Conservation (phyloP, 2,329 filamentous ascomycete genomes). For the Teratosphaeria destructans region DNA sequence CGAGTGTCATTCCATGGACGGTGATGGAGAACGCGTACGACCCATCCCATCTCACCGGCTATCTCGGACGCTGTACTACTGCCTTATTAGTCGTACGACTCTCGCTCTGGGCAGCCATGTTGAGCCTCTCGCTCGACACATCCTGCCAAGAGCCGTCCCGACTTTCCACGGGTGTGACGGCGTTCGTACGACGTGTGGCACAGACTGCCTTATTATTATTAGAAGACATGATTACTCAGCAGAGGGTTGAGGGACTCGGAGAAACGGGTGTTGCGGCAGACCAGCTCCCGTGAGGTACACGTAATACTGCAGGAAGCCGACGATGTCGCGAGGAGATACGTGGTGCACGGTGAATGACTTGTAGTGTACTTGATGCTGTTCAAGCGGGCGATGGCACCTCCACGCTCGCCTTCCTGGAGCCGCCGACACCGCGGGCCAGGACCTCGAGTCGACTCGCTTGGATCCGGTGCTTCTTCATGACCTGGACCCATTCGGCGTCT, state of each 20-base stretch:
- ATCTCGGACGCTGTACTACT: not conserved
- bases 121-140: not conserved
- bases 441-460: slow-evolving; percentile 52
- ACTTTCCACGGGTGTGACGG: not conserved
- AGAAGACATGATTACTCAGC: not conserved
- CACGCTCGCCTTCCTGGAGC: slow-evolving; percentile 37
- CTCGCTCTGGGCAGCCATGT: not conserved
- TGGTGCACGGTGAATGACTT: too few species aligned
- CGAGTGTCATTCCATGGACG: too few species aligned
- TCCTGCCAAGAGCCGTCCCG: not conserved
- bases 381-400: slow-evolving; percentile 36
- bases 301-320: too few species aligned
- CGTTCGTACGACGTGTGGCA: not conserved
- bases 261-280: not conserved
- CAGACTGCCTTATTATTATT: not conserved
- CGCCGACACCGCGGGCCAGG: slow-evolving; percentile 22
- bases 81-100: not conserved
- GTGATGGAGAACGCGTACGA: too few species aligned
- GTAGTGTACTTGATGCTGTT: not conserved
- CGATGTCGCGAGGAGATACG: too few species aligned
- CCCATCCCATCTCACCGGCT: not conserved
- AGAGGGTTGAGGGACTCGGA: too few species aligned
- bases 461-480: slow-evolving; percentile 78
- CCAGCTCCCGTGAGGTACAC: not conserved
- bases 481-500: slow-evolving; percentile 64